phyloP scores from a whole-genome alignment of 495 filamentous ascomycete genomes.

The Darksidea phi region DNA sequence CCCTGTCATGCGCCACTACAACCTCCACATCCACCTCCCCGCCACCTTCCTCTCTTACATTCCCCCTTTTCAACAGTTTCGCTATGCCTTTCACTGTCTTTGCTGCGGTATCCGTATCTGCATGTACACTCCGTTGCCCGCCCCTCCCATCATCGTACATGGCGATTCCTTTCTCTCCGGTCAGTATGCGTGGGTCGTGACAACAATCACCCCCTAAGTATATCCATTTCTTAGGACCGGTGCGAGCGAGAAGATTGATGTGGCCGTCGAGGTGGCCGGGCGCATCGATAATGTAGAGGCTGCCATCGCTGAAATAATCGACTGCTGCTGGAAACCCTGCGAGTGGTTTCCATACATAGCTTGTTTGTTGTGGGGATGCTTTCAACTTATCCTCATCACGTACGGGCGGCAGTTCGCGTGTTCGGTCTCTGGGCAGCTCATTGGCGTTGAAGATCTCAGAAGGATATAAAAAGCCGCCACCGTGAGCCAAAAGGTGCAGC shows the following conservation, averaged over 20 bases:
- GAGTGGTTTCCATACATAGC: slow-evolving; percentile 36
- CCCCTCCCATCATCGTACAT: slow-evolving; percentile 38
- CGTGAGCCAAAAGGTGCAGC: slow-evolving; percentile 43
- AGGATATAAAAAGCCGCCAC: slow-evolving; percentile 34
- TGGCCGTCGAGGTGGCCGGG: slow-evolving; percentile 44
- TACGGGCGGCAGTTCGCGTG: slow-evolving; percentile 37
- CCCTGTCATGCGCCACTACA: slow-evolving; percentile 43
- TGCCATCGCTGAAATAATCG: slow-evolving; percentile 42
- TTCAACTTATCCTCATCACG: slow-evolving; percentile 41
- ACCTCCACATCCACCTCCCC: slow-evolving; percentile 38
- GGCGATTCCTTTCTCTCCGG: slow-evolving; percentile 41
- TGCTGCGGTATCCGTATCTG: slow-evolving; percentile 36
- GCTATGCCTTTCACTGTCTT: slow-evolving; percentile 36
- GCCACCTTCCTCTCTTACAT: slow-evolving; percentile 16
- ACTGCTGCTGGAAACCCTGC: slow-evolving; percentile 37
- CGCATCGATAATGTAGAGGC: slow-evolving; percentile 40
- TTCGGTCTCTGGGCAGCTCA: slow-evolving; percentile 39
- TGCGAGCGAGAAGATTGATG: slow-evolving; percentile 41
- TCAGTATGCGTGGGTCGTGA: slow-evolving; percentile 42
- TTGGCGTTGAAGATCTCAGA: slow-evolving; percentile 41
- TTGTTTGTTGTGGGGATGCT: slow-evolving; percentile 10
- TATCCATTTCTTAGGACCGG: slow-evolving; percentile 37
- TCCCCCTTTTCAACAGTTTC: slow-evolving; percentile 30
- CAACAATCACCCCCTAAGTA: slow-evolving; percentile 44
- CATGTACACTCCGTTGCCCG: slow-evolving; percentile 39